Base-by-base conservation (phyloP, 2,329 filamentous ascomycete species). In the Talaromyces sp. region DNA sequence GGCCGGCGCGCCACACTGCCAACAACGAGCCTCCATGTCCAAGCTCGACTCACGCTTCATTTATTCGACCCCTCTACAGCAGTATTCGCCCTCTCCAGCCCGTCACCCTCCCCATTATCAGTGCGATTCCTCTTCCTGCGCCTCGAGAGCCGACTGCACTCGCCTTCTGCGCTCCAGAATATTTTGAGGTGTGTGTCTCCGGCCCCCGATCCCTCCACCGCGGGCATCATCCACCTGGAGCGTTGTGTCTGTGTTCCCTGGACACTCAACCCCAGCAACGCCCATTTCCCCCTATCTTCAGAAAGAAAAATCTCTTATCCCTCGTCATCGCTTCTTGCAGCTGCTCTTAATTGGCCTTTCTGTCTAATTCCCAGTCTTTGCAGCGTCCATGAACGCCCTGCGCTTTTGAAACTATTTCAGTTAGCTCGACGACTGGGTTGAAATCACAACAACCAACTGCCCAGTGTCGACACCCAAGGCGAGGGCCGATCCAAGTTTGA, bases 401-500 rank as follows among this genome's bases (percentile, higher is more conserved):
- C 62, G 56, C 62, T 59, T 56, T 57, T 65, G 61, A 58, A 63
- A 63, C 65, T 62, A 59, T 54, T 60, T 46, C 41, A 14, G 50
- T 60, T 66, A 66, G 68, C 66, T 65, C 67, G 67, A 66, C 66
- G 46, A 66, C 66, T 66, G 65, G 63, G 65, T 68, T 61, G 57
- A 66, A 63, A 64, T 59, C 62, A 56, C 62, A 27, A 43, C 50
- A 59, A n/a, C 50, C 29, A 38, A 31, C 51, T 41, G 53, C 57
- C 57, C 66, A 67, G 72, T 67, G 66, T 69, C 70, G 66, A 69
- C 65, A 69, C 64, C 62, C 63, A 69, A 70, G 67, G 66, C 70
- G 69, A 68, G 67, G 67, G 69, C 67, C 66, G 67, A 61, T 65
- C 64, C 67, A 66, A 63, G 67, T 68, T 65, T 61, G 64, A 57